phyloP scores from a whole-genome alignment of 768 basidiomycete species.

The Hortiboletus flavorubellus region DNA sequence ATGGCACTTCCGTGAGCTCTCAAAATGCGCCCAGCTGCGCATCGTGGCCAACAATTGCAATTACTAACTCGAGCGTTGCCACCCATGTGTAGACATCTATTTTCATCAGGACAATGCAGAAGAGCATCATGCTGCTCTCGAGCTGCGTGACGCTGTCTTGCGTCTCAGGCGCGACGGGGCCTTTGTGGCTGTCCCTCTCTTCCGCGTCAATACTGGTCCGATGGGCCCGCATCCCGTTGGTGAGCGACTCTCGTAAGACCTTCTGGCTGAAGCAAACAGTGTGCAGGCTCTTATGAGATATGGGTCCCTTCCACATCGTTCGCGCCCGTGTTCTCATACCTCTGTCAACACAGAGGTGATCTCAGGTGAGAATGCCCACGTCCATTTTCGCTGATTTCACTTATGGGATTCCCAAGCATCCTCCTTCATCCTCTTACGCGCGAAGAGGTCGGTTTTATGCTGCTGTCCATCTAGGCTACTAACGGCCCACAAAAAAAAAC shows the following conservation, averaged over 20 bases:
- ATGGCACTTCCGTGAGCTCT: slow-evolving; percentile 71
- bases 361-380: slow-evolving; percentile 48
- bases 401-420: slow-evolving; percentile 42
- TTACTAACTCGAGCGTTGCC: not conserved
- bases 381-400: not conserved
- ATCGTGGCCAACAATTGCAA: not conserved
- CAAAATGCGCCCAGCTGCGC: not conserved
- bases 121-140: slow-evolving; percentile 62
- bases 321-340: slow-evolving; percentile 70
- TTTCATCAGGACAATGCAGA: slow-evolving; percentile 65
- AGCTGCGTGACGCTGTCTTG: slow-evolving; percentile 68
- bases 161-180: slow-evolving; percentile 70
- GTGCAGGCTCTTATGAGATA: slow-evolving; percentile 72
- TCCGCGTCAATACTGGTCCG: slow-evolving; percentile 64
- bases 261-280: not conserved
- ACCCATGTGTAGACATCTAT: slow-evolving; percentile 58
- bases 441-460: slow-evolving; percentile 50
- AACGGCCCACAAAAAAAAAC: not conserved
- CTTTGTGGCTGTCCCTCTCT: slow-evolving; percentile 75
- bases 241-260: slow-evolving; percentile 29
- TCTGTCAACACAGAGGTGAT: slow-evolving; percentile 62
- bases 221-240: slow-evolving; percentile 77
- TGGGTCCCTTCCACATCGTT: slow-evolving; percentile 79
- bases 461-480: not conserved
- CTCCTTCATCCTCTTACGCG: slow-evolving; percentile 73